Percentiles rank a stretch among this genome's conserved stretches.
Evolutionary conservation across 139 green algal species (phyloP).

Genomic region (Picochlorum sp.): DNA sequence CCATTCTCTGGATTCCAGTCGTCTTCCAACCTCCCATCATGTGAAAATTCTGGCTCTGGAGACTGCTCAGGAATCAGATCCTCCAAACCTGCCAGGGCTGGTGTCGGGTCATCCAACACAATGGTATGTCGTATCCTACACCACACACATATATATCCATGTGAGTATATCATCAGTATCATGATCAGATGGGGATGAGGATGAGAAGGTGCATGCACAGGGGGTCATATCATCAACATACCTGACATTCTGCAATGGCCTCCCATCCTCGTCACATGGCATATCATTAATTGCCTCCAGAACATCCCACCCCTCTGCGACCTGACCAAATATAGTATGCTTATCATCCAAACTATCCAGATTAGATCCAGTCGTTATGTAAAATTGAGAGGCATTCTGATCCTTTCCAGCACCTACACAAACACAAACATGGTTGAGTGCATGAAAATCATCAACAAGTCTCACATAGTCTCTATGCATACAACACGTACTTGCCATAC

Average conservation of each 20-base stretch:
- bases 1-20: conserved; percentile 76
- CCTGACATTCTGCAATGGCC: conserved; percentile 88
- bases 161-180: background rate
- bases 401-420: conserved; percentile 37
- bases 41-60: conserved; percentile 53
- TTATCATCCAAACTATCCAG: conserved; percentile 84
- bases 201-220: conserved; percentile 25
- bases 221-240: background rate
- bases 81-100: conserved; percentile 71
- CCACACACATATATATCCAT: background rate
- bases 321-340: conserved; percentile 88
- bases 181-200: background rate
- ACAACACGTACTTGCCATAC: conserved; percentile 69
- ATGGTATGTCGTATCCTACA: conserved; percentile 83
- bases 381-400: conserved; percentile 87
- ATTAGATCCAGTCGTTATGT: conserved; percentile 67
- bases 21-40: conserved; percentile 85
- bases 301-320: conserved; percentile 83
- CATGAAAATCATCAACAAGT: background rate
- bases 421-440: background rate
- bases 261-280: conserved; percentile 66
- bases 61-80: conserved; percentile 74
- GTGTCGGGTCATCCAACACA: conserved; percentile 93
- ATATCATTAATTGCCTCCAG: conserved; percentile 84
- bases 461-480: background rate